These are phyloP conservation scores for Myrica gale DNA, from an alignment of 306 rosid genomes.

Conservation along the genomic window DNA sequence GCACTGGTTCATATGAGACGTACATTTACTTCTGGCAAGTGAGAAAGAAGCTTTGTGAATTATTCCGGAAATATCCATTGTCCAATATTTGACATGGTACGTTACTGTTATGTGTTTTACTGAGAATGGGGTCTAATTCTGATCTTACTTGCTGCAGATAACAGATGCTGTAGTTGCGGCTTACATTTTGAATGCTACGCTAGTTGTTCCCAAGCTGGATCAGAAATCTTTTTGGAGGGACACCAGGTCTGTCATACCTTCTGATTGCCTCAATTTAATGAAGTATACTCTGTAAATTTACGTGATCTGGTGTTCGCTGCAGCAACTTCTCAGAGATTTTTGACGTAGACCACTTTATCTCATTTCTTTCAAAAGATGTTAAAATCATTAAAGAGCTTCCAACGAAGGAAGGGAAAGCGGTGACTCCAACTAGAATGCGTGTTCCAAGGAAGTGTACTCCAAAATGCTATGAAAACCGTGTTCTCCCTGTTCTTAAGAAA, in stretches of 20 bases:
- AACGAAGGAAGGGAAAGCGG: constrained; percentile 33
- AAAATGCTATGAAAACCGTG: constrained; percentile 59
- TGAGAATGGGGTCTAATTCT: constrained; percentile 1
- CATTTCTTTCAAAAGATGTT: constrained; percentile 68
- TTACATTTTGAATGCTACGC: constrained; percentile 80
- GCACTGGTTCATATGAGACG: background rate
- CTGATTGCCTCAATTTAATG: constrained; percentile 12
- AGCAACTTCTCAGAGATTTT: constrained; percentile 80
- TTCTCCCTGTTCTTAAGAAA: constrained; percentile 63
- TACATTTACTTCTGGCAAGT: background rate
- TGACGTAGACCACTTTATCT: constrained; percentile 72
- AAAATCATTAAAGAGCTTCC: constrained; percentile 66
- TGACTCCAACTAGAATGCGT: constrained; percentile 54
- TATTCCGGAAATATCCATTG: background rate
- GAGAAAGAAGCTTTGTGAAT: constrained; percentile 3
- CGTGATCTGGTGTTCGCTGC: constrained; percentile 41
- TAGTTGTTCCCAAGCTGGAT: constrained; percentile 87
- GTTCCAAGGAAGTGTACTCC: constrained; percentile 88
- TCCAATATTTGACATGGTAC: background rate
- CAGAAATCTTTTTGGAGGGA: constrained; percentile 89
- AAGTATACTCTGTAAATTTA: background rate
- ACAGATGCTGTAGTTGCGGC: constrained; percentile 94
- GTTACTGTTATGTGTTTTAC: constrained; percentile 3
- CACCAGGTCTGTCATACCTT: constrained; percentile 47
- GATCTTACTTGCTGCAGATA: constrained; percentile 52